Conservation (phyloP, 1,284 basidiomycete genomes). For the Amylostereum areolatum region DNA sequence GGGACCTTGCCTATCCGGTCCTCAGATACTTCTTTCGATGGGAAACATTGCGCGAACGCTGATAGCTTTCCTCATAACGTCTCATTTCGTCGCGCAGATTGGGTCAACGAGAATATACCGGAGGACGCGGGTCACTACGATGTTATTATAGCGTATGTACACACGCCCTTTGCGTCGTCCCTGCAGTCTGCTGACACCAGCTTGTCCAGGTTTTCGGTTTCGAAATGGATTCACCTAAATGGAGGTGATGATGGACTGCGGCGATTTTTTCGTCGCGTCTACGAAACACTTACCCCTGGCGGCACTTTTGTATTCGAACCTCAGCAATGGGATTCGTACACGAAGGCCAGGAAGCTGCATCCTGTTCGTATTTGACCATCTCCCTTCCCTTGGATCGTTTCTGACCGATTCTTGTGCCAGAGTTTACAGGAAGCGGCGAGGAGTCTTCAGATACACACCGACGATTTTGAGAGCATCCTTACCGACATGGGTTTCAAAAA, state of each 20-base stretch:
- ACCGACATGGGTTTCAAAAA: slow-evolving; percentile 55
- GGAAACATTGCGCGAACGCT: too few relatives aligned
- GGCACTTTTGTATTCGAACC: slow-evolving; percentile 71
- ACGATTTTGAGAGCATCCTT: slow-evolving; percentile 52
- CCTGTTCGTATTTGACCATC: slow-evolving; percentile 30
- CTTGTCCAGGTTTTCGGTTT: slow-evolving; percentile 61
- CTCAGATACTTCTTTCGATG: slow-evolving; percentile 10
- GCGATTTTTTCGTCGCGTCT: slow-evolving; percentile 57
- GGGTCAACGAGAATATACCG: slow-evolving; percentile 51
- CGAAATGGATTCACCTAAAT: slow-evolving; percentile 85
- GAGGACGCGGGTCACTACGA: slow-evolving; percentile 61
- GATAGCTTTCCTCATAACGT: slow-evolving; percentile 68
- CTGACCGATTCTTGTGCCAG: slow-evolving; percentile 21
- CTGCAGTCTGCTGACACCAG: neutral
- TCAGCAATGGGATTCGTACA: slow-evolving; percentile 75
- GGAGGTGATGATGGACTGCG: slow-evolving; percentile 61
- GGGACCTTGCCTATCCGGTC: slow-evolving; percentile 66
- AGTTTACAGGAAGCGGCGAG: slow-evolving; percentile 54
- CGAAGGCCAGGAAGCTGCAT: slow-evolving; percentile 65
- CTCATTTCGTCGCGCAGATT: slow-evolving; percentile 63
- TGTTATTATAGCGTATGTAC: slow-evolving; percentile 65
- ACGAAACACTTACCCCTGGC: slow-evolving; percentile 47
- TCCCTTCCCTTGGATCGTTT: neutral
- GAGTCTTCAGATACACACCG: slow-evolving; percentile 49
- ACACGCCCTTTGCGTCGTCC: neutral